These are phyloP conservation scores for Geotrichum australiense DNA, from an alignment of 1,139 yeast species.

Conservation along the genomic window DNA sequence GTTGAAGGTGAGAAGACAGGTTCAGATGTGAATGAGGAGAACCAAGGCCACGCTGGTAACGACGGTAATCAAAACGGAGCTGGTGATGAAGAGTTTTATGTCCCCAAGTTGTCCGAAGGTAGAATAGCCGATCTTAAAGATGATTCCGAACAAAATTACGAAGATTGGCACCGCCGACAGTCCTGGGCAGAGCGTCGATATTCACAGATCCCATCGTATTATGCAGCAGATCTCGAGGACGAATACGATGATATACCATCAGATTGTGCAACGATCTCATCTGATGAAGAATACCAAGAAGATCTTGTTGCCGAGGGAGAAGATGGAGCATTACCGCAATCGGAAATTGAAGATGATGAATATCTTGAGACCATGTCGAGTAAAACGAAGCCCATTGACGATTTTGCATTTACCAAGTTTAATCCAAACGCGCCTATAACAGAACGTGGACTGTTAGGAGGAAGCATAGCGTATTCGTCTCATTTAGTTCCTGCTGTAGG, in stretches of 20 bases:
- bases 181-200: constrained; percentile 11
- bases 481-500: constrained; percentile 20
- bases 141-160: too few relatives aligned
- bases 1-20: constrained; percentile 15
- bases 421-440: constrained; percentile 27
- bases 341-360: constrained; percentile 8
- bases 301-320: constrained; percentile 9
- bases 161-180: constrained; percentile 7
- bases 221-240: constrained; percentile 4
- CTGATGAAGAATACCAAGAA: constrained; percentile 19
- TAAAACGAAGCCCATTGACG: constrained; percentile 18
- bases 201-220: neutral
- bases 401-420: constrained; percentile 29
- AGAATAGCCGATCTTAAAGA: constrained; percentile 8
- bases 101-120: constrained; percentile 4
- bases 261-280: constrained; percentile 17
- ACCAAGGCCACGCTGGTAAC: neutral
- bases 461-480: constrained; percentile 17
- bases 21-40: constrained; percentile 15
- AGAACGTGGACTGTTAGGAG: constrained; percentile 17
- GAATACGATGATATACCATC: constrained; percentile 12
- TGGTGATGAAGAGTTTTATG: constrained; percentile 1
- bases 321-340: constrained; percentile 3
- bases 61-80: constrained; percentile 1
- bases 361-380: constrained; percentile 16